Evolutionary conservation across 1,139 yeast species (phyloP), one percentile per base, ranked within the genome.

Genomic region (Yarrowia galli): DNA sequence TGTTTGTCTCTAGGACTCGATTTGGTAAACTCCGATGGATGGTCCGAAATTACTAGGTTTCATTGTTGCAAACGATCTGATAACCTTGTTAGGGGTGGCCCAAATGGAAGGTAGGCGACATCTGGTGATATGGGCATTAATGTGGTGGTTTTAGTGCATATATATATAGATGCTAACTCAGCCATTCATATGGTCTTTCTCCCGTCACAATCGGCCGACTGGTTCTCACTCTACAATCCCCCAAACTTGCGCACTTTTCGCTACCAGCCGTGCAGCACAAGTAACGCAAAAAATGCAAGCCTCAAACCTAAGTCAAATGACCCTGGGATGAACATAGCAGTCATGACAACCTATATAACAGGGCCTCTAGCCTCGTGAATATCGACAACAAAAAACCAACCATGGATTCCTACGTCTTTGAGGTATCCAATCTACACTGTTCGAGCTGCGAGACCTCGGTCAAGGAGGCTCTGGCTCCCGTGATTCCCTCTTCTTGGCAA

Each of bases 401-500:
- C 3, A 58, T 58, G 66, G 61, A 73, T 25, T 74, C 67, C 15
- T 72, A 69, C 68, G 71, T 70, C n/a, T 69, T 75, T 60, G 65
- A 54, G 25, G 68, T 85, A 32, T 76, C 79, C 16, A 85, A 86
- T 70, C 78, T 86, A 36, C 89, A 86, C 72, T 86, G 89, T 73
- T 78, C 76, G 13, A 82, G 82, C 54, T 86, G 89, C 73, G 85
- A 81, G 70, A 70, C 72, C 0, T 75, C 82, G 1, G 78, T 86
- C 53, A 69, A 74, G n/a, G 69, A 69, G 13, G 69, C 75, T 0
- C 69, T 81, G 20, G 67, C 73, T 1, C 70, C 71, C 48, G 69
- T 74, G 45, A 72, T 74, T 48, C 70, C 74, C 0, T 61, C 70
- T 23, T 65, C 70, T 1, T 70, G 72, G 1, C 71, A 68, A 22